Percentiles rank a stretch among this genome's conserved stretches.
Evolutionary conservation across 2,329 filamentous ascomycete species (phyloP).

Genomic region (Beauveria australis): DNA sequence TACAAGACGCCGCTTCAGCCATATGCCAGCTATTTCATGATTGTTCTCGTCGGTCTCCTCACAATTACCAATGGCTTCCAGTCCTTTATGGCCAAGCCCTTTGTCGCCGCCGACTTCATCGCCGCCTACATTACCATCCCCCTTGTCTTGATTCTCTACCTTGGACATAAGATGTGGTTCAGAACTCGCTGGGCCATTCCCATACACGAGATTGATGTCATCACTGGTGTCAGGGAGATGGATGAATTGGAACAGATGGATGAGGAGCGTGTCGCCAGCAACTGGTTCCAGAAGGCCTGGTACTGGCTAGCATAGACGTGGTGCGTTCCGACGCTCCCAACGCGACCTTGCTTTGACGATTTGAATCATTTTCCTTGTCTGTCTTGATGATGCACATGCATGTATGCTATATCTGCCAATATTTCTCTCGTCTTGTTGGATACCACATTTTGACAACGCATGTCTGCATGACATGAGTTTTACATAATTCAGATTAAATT

Average conservation of each 20-base stretch:
- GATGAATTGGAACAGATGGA: constrained; percentile 47
- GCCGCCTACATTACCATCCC: constrained; percentile 55
- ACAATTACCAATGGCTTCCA: constrained; percentile 68
- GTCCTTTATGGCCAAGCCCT: constrained; percentile 60
- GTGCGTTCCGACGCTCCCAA: too few species aligned
- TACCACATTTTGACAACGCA: neutral
- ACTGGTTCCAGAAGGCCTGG: constrained; percentile 44
- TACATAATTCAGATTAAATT: neutral
- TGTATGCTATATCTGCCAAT: neutral
- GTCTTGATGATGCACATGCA: neutral
- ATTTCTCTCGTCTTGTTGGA: neutral
- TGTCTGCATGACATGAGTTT: neutral
- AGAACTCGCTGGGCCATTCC: constrained; percentile 35
- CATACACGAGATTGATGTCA: constrained; percentile 44
- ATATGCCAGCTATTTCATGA: constrained; percentile 54
- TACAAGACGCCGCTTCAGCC: constrained; percentile 48
- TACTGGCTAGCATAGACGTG: constrained; percentile 40
- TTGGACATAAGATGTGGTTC: constrained; percentile 49
- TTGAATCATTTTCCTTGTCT: too few species aligned
- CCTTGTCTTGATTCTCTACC: constrained; percentile 54
- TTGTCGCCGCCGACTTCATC: constrained; percentile 55
- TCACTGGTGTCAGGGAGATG: constrained; percentile 54
- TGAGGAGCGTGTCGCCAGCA: constrained; percentile 38
- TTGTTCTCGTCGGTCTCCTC: constrained; percentile 52
- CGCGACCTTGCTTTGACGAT: neutral